phyloP scores from a whole-genome alignment of 495 filamentous ascomycete genomes.

The Chaetomidium leptoderma region DNA sequence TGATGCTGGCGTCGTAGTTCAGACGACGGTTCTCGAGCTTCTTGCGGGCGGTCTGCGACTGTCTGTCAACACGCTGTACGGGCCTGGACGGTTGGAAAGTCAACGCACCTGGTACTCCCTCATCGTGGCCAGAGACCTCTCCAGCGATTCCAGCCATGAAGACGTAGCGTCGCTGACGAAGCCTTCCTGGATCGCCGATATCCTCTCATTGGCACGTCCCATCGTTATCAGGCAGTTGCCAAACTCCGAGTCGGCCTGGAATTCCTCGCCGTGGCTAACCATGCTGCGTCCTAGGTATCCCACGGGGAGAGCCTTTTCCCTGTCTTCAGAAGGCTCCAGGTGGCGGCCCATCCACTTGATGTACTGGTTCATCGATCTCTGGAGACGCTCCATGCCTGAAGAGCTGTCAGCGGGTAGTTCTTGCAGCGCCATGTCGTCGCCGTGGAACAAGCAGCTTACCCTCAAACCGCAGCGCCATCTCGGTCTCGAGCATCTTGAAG shows the following conservation, averaged over 20 bases:
- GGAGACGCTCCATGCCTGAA: conserved; percentile 84
- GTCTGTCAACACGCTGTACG: background rate
- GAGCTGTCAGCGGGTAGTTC: conserved; percentile 6
- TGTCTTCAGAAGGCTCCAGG: conserved; percentile 78
- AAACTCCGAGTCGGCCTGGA: conserved; percentile 86
- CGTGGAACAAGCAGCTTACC: conserved; percentile 50
- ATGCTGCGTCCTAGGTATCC: conserved; percentile 81
- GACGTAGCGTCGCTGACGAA: conserved; percentile 78
- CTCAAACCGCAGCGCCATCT: conserved; percentile 89
- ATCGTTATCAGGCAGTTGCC: conserved; percentile 81
- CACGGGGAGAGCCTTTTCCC: conserved; percentile 71
- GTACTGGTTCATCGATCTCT: conserved; percentile 83
- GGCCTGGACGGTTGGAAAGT: background rate
- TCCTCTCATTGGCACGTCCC: conserved; percentile 80
- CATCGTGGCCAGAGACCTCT: conserved; percentile 88
- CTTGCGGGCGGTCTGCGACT: conserved; percentile 68
- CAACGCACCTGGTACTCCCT: conserved; percentile 81
- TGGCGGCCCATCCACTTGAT: conserved; percentile 88
- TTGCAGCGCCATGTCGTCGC: background rate
- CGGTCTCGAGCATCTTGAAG: conserved; percentile 87
- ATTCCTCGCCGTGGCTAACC: conserved; percentile 90
- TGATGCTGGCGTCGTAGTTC: conserved; percentile 84
- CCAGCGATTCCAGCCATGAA: conserved; percentile 87
- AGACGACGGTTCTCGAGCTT: conserved; percentile 90
- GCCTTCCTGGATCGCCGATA: conserved; percentile 80